These are phyloP conservation scores for Babesia gibsoni DNA, from an alignment of 169 alveolate genomes.

Conservation along the genomic window DNA sequence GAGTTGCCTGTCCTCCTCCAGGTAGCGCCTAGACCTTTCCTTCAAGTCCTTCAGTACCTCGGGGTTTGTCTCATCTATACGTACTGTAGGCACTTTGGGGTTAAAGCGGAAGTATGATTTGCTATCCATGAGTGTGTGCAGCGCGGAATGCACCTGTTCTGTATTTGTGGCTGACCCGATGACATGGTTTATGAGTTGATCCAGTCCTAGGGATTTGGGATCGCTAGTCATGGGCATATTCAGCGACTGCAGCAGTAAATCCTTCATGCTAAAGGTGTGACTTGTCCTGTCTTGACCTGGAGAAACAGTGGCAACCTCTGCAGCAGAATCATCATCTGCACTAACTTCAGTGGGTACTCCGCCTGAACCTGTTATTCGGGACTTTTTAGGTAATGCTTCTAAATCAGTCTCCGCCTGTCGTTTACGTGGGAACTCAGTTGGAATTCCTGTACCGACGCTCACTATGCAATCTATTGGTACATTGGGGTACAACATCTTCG, in stretches of 20 bases:
- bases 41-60: constrained; percentile 47
- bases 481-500: constrained; percentile 72
- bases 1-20: not conserved
- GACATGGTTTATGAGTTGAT: constrained; percentile 41
- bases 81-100: constrained; percentile 44
- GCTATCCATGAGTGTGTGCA: constrained; percentile 22
- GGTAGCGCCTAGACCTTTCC: constrained; percentile 18
- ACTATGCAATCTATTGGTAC: constrained; percentile 75
- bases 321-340: not conserved
- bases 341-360: not conserved
- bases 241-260: constrained; percentile 1
- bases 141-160: constrained; percentile 54
- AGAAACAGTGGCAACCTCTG: not conserved
- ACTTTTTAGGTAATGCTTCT: not conserved
- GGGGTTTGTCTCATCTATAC: constrained; percentile 45
- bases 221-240: not conserved
- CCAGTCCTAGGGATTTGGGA: constrained; percentile 34
- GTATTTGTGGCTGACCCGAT: constrained; percentile 46
- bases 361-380: not conserved
- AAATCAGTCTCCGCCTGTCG: not conserved
- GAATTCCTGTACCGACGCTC: constrained; percentile 80
- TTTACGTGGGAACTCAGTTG: not conserved
- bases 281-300: constrained; percentile 4
- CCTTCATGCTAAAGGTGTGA: not conserved
- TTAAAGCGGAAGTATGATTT: constrained; percentile 39